Base-by-base conservation (phyloP, 495 filamentous ascomycete species). In the Penicillium argentinense region DNA sequence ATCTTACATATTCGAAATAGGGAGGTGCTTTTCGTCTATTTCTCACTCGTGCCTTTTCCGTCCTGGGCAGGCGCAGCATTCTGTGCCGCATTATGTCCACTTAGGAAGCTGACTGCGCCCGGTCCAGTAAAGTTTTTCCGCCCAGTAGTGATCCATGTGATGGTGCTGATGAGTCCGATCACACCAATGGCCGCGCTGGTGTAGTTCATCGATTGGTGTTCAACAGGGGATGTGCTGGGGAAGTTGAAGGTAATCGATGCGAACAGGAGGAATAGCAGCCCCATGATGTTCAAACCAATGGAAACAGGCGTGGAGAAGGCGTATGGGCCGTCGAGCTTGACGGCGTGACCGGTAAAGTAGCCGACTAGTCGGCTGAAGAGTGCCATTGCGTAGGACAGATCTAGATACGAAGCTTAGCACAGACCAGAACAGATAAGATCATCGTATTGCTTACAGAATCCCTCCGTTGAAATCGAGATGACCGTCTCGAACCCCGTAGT, bases 401-500 rank as follows among this genome's bases (percentile, higher is more conserved):
- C 75, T 78, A 29, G 3, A n/a, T 1, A 39, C n/a, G n/a, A n/a
- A n/a, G n/a, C n/a, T n/a, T n/a, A n/a, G n/a, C n/a, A n/a, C n/a
- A n/a, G n/a, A n/a, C n/a, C n/a, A n/a, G n/a, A n/a, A n/a, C n/a
- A n/a, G n/a, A n/a, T n/a, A n/a, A n/a, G n/a, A n/a, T n/a, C n/a
- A n/a, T n/a, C n/a, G n/a, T n/a, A n/a, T n/a, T n/a, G n/a, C 73
- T 60, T 68, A 77, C 75, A 83, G 49, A 83, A 82, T 2, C 79
- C 79, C 55, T 78, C 71, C 0, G 78, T 81, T 0, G 78, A 66
- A 37, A 81, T 81, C 1, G 74, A 68, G 39, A 80, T 76, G 11
- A 81, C 74, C 0, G 78, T 82, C 39, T 77, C 69, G 47, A 83
- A 81, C 0, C 79, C 78, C 1, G 78, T 81, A 12, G 73, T 63